phyloP scores from a whole-genome alignment of 768 basidiomycete species.

The Polyporus arcularius region DNA sequence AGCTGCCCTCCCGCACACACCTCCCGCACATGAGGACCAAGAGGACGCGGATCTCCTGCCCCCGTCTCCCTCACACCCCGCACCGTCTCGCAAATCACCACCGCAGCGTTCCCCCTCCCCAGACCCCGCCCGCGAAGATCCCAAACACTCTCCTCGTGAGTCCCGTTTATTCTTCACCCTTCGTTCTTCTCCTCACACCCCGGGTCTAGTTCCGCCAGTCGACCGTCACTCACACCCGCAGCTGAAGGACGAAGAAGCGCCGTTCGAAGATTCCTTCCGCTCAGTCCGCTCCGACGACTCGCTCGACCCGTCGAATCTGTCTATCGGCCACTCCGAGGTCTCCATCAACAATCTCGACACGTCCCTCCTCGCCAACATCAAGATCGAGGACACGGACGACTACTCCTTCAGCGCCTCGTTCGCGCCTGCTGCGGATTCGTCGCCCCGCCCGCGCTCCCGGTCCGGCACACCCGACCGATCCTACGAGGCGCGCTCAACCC shows the following conservation, averaged over 20 bases:
- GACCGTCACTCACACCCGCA: constrained; percentile 27
- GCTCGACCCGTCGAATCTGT: constrained; percentile 22
- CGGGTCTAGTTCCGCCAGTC: background rate
- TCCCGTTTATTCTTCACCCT: background rate
- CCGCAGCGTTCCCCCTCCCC: background rate
- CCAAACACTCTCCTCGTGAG: constrained; percentile 1
- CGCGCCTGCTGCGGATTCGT: constrained; percentile 9
- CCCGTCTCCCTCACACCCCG: constrained; percentile 51
- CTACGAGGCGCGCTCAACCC: constrained; percentile 13
- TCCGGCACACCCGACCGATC: constrained; percentile 10
- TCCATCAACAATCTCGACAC: constrained; percentile 36
- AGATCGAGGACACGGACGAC: background rate
- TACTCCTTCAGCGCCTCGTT: constrained; percentile 8
- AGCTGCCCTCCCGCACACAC: constrained; percentile 47
- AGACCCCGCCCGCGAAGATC: background rate
- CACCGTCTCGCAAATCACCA: constrained; percentile 10
- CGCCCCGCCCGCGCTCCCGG: constrained; percentile 1
- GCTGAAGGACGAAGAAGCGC: constrained; percentile 28
- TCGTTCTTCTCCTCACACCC: background rate
- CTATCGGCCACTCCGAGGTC: constrained; percentile 39
- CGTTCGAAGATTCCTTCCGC: constrained; percentile 27
- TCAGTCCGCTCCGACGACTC: constrained; percentile 20
- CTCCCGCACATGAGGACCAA: constrained; percentile 35
- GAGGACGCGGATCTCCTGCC: constrained; percentile 46
- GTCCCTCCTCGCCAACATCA: constrained; percentile 10